Conservation (phyloP, 2,329 filamentous ascomycete genomes). For the Coniochaeta prunicola region DNA sequence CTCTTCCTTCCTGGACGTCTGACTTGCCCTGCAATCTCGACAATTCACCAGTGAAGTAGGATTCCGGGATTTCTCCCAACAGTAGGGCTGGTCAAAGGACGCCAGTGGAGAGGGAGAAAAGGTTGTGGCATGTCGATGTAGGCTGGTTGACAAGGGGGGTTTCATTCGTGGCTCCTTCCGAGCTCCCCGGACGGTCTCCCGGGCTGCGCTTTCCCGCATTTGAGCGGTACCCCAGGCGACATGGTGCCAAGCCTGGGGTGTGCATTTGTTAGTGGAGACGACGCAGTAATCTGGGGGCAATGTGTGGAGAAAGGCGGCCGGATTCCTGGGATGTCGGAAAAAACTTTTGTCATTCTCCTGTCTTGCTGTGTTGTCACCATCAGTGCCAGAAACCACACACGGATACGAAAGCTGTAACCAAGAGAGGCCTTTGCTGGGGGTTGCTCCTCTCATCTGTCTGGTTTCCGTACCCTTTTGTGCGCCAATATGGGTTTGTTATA, state of each 20-base stretch:
- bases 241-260: neutral
- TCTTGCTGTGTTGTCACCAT: neutral
- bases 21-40: neutral
- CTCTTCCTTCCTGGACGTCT: neutral
- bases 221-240: neutral
- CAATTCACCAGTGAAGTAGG: neutral
- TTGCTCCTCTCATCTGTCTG: neutral
- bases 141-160: neutral
- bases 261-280: neutral
- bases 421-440: too few relatives aligned
- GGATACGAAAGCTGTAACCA: neutral
- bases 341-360: neutral
- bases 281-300: neutral
- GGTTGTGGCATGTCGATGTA: neutral
- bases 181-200: slow-evolving; percentile 3
- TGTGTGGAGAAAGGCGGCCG: slow-evolving; percentile 3
- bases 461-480: neutral
- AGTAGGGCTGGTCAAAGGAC: neutral
- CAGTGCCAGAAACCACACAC: neutral
- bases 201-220: slow-evolving; percentile 2
- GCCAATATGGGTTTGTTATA: neutral
- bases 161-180: slow-evolving; percentile 1
- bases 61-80: neutral
- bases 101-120: neutral
- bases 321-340: slow-evolving; percentile 1